These are phyloP conservation scores for Nannochloropsis gaditana DNA, from an alignment of 108 stramenopile genomes.

Conservation along the genomic window DNA sequence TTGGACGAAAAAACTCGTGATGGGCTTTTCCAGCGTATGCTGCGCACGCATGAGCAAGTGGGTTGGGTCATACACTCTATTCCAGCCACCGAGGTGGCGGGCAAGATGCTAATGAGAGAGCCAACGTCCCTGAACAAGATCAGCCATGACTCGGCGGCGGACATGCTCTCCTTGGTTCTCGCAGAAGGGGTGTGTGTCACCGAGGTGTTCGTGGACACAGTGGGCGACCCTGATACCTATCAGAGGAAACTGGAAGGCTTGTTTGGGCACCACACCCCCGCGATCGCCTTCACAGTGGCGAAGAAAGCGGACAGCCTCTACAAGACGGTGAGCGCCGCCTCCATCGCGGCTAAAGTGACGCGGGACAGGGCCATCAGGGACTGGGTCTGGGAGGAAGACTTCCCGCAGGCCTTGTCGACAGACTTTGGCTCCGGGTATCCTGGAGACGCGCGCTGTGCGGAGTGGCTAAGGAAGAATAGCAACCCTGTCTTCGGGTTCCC, in stretches of 20 bases:
- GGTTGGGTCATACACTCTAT: conserved; percentile 42
- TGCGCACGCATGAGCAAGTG: conserved; percentile 1
- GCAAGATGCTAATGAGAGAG: conserved; percentile 40
- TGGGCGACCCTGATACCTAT: conserved; percentile 52
- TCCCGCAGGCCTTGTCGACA: conserved; percentile 26
- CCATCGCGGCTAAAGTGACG: conserved; percentile 54
- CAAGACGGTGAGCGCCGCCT: conserved; percentile 56
- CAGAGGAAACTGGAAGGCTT: conserved; percentile 33
- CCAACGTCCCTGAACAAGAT: conserved; percentile 52
- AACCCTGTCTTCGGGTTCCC: conserved; percentile 51
- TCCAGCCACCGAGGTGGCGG: conserved; percentile 37
- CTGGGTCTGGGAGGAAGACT: conserved; percentile 49
- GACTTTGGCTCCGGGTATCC: conserved; percentile 50
- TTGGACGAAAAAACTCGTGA: conserved; percentile 37
- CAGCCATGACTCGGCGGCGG: conserved; percentile 43
- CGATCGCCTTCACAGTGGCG: conserved; percentile 40
- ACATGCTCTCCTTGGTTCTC: conserved; percentile 34
- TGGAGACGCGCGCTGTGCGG: conserved; percentile 40
- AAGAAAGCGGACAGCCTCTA: conserved; percentile 56
- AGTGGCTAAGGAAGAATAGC: conserved; percentile 32
- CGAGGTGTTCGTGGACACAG: conserved; percentile 52
- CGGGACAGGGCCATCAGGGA: conserved; percentile 41
- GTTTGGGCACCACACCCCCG: conserved; percentile 20
- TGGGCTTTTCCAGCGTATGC: conserved; percentile 8
- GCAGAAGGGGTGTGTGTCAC: conserved; percentile 33